A percentile compares a stretch with the other conserved stretches of the same genome.
These are phyloP conservation scores for Populus alba DNA, from an alignment of 345 rosid genomes.

Conservation along the genomic window DNA sequence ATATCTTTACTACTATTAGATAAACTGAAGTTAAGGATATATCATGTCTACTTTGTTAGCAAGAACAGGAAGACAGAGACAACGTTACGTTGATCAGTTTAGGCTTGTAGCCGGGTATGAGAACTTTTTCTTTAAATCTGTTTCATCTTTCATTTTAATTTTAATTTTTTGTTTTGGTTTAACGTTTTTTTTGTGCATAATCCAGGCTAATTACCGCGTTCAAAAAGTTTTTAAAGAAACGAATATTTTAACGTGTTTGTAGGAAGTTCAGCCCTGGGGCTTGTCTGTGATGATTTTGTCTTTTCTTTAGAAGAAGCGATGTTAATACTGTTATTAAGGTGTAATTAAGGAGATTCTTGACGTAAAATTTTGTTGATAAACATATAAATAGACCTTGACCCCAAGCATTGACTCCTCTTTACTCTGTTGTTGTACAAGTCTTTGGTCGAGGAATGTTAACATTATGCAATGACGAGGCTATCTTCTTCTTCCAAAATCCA, in stretches of 20 bases:
- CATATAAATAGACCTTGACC: background rate
- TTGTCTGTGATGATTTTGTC: background rate
- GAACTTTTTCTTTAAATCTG: background rate
- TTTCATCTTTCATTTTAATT: background rate
- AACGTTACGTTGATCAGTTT: constrained; percentile 44
- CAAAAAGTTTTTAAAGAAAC: background rate
- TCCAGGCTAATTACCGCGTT: background rate
- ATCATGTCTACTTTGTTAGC: constrained; percentile 35
- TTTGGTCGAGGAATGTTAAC: background rate
- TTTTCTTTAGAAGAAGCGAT: background rate
- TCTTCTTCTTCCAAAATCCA: background rate
- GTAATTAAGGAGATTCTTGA: background rate
- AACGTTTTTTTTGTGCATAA: background rate
- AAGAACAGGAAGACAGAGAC: constrained; percentile 45
- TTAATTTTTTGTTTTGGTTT: background rate
- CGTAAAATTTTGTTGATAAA: background rate
- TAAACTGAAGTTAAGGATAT: background rate
- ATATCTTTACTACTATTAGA: too few species aligned
- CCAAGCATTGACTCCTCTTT: background rate
- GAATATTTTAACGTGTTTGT: background rate
- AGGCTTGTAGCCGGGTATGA: constrained; percentile 54
- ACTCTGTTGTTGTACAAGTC: background rate
- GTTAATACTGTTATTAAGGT: background rate
- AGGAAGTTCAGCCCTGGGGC: background rate
- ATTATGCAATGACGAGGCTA: background rate